Conservation (phyloP, 495 filamentous ascomycete genomes). For the Immersiella caudata region DNA sequence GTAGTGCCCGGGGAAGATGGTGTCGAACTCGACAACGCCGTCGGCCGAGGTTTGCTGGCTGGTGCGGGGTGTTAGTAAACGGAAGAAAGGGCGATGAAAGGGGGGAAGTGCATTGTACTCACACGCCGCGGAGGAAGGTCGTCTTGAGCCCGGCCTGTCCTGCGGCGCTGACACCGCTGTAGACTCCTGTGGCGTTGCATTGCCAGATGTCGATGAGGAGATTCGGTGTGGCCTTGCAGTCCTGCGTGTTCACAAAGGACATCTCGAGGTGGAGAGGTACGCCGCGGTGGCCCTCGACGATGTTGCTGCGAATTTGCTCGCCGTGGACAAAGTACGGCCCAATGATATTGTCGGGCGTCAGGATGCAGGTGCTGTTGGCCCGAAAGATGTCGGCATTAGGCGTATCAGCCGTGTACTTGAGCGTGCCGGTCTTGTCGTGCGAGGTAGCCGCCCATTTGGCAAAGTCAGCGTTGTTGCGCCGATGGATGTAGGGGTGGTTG, state of each 20-base stretch:
- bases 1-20: conserved; percentile 65
- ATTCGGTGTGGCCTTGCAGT: conserved; percentile 54
- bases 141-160: conserved; percentile 45
- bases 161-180: conserved; percentile 46
- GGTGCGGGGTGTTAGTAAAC: not conserved
- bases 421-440: conserved; percentile 3
- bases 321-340: conserved; percentile 47
- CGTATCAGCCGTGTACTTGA: conserved; percentile 2
- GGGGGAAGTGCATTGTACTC: no score
- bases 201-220: conserved; percentile 61
- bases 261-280: conserved; percentile 57
- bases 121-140: conserved; percentile 56
- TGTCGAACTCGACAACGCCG: conserved; percentile 60
- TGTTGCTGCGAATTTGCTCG: conserved; percentile 55
- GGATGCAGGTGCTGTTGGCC: conserved; percentile 40
- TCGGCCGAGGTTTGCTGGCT: conserved; percentile 45
- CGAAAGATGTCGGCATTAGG: conserved; percentile 47
- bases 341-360: conserved; percentile 45
- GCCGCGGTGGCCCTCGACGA: conserved; percentile 52
- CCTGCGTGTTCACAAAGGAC: conserved; percentile 59
- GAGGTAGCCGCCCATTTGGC: not conserved
- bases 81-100: no score
- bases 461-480: not conserved
- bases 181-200: conserved; percentile 61
- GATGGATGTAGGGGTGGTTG: not conserved